Evolutionary conservation across 1,284 basidiomycete species (phyloP), one percentile per base, ranked within the genome.

Genomic region (Grifola frondosa): DNA sequence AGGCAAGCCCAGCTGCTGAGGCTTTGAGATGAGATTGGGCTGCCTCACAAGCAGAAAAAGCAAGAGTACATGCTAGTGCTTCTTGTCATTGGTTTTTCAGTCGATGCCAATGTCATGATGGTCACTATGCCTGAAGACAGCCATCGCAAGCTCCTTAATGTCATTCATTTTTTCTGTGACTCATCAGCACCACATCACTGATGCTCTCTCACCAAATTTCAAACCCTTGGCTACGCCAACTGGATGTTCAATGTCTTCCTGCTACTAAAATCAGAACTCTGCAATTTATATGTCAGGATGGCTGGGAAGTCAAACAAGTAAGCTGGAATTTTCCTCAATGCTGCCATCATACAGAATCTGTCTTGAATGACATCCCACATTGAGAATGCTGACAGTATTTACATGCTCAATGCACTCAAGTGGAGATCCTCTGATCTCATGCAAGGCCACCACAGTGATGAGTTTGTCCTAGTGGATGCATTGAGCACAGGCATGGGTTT

Each of bases 221-320:
- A 65, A 26, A 32, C 32, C 0, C 22, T 71, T 0, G 54, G 70
- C 0, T 67, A 63, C 55, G 42, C 65, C 5, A 74, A 71, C 34
- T 75, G 71, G 70, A 54, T 55, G 0, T 52, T 75, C 1, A 74
- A 70, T 39, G 61, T 67, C 0, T 68, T 51, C 29, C 69, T 71
- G 0, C 40, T 65, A 0, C 44, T 69, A 0, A 54, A 58, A 0
- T 68, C 67, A 0, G 59, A 51, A 0, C 49, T 72, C 35, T 53
- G 33, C 6, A 47, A 50, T 0, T 4, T 69, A 0, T 74, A 75
- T 42, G 25, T 38, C 0, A 75, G 74, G 44, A 64, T 64, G 0
- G 10, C 31, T 0, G 66, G 64, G 0, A 66, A 69, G 32, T 13
- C 22, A 0, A 9, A 42, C 0, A 39, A 44, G 0, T 12, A 45